These are phyloP conservation scores for Saturnispora quitensis DNA, from an alignment of 805 yeast genomes.

Conservation along the genomic window DNA sequence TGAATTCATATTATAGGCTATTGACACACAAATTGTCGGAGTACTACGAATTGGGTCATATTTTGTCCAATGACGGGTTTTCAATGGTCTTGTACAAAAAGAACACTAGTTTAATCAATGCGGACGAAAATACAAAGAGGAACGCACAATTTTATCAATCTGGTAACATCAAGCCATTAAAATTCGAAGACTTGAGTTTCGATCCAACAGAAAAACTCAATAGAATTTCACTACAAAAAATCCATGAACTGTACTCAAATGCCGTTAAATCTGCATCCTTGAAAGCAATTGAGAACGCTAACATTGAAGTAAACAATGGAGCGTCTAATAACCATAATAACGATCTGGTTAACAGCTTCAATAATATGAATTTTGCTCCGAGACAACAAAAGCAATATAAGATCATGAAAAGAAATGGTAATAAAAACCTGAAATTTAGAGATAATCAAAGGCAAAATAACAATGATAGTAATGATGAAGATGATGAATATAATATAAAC, in stretches of 20 bases:
- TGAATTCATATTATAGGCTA: slow-evolving; percentile 62
- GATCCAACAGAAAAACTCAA: slow-evolving; percentile 27
- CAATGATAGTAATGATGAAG: not conserved
- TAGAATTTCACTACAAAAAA: slow-evolving; percentile 23
- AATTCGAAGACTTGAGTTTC: slow-evolving; percentile 23
- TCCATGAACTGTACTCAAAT: slow-evolving; percentile 17
- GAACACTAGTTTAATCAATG: slow-evolving; percentile 30
- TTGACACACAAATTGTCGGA: slow-evolving; percentile 64
- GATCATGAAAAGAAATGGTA: slow-evolving; percentile 9
- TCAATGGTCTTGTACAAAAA: slow-evolving; percentile 34
- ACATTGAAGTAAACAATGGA: not conserved
- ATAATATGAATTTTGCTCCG: not conserved
- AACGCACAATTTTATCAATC: slow-evolving; percentile 25
- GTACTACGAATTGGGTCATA: slow-evolving; percentile 54
- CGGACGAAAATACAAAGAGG: slow-evolving; percentile 26
- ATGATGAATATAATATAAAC: not conserved
- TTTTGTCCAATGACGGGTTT: slow-evolving; percentile 40
- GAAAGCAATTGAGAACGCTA: not conserved
- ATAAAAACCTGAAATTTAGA: not conserved
- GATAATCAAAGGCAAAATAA: not conserved
- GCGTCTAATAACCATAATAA: not conserved
- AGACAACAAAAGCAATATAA: not conserved
- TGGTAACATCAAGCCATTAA: slow-evolving; percentile 27
- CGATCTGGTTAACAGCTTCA: not conserved
- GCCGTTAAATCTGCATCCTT: not conserved